Evolutionary conservation across 2,329 filamentous ascomycete genomes (phyloP).

Genomic region (Sphaerulina populicola): DNA sequence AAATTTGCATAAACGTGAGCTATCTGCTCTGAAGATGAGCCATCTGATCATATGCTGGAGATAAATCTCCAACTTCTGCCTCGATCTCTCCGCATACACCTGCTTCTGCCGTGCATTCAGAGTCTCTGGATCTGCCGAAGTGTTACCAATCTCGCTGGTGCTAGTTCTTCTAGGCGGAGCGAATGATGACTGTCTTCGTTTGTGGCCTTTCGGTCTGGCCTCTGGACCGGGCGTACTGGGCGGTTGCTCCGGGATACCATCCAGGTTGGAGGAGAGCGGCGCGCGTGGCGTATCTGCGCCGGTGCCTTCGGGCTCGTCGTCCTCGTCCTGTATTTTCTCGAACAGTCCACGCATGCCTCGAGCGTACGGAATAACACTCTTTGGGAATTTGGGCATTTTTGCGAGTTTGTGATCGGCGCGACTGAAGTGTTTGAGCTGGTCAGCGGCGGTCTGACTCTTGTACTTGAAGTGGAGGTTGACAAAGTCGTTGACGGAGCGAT

Average conservation of each 20-base stretch:
- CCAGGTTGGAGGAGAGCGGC: conserved; percentile 19
- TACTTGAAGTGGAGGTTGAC: conserved; percentile 89
- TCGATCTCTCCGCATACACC: conserved; percentile 69
- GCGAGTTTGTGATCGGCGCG: conserved; percentile 57
- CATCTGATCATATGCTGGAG: conserved; percentile 89
- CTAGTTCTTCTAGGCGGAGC: conserved; percentile 54
- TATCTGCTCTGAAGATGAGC: conserved; percentile 93
- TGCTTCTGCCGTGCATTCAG: conserved; percentile 34
- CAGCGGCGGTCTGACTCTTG: conserved; percentile 74
- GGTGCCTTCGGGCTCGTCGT: conserved; percentile 39
- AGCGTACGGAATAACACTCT: conserved; percentile 81
- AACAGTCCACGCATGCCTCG: conserved; percentile 54
- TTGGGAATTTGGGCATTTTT: conserved; percentile 83
- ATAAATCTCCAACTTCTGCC: conserved; percentile 79
- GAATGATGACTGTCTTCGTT: conserved; percentile 46
- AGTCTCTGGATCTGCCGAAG: conserved; percentile 30
- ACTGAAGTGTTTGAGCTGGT: conserved; percentile 67
- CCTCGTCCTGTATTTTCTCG: conserved; percentile 67
- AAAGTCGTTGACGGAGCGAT: conserved; percentile 80
- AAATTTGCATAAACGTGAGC: conserved; percentile 91
- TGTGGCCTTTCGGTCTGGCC: conserved; percentile 36
- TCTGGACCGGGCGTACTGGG: conserved; percentile 28
- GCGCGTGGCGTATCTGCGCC: conserved; percentile 43
- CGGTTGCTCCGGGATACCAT: conserved; percentile 3
- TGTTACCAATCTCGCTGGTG: conserved; percentile 34